phyloP scores from a whole-genome alignment of 1,284 basidiomycete genomes.

The Ceratobasidium sp. region DNA sequence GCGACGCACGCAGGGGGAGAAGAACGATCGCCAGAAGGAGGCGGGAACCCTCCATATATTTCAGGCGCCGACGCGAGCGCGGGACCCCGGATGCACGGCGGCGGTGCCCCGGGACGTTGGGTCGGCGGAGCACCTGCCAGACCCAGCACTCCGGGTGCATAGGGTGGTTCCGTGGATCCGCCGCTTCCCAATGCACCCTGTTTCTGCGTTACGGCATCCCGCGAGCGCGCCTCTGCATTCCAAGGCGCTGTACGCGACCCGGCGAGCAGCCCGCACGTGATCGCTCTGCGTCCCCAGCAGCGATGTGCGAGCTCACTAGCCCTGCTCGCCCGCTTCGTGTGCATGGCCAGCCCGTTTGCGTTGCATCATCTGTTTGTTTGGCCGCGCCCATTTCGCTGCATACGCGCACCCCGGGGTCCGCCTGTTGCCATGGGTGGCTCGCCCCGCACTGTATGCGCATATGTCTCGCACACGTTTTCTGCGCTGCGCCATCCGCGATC shows the following conservation, averaged over 20 bases:
- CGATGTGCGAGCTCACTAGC: no score
- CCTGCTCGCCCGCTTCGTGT: no score
- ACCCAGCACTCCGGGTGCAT: not conserved
- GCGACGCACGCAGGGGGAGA: conserved; percentile 5
- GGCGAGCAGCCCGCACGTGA: not conserved
- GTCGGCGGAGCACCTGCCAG: conserved; percentile 15
- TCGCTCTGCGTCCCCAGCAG: not conserved
- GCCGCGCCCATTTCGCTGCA: conserved; percentile 16
- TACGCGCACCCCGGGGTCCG: conserved; percentile 1
- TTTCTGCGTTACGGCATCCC: conserved; percentile 22
- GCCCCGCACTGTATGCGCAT: not conserved
- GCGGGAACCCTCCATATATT: conserved; percentile 23
- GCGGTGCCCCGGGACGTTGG: not conserved
- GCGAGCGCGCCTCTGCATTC: not conserved
- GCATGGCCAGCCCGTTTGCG: no score
- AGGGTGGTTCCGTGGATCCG: not conserved
- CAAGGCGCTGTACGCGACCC: not conserved
- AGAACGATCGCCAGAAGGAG: conserved; percentile 24
- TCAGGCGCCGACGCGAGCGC: conserved; percentile 14
- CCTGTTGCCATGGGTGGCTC: conserved; percentile 1
- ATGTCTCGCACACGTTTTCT: not conserved
- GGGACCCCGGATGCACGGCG: not conserved
- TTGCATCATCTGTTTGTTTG: not conserved
- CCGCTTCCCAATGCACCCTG: not conserved
- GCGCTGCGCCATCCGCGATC: not conserved